Evolutionary conservation across 345 rosid genomes (phyloP), one percentile per base, ranked within the genome.

Genomic region (Arabis alpina): DNA sequence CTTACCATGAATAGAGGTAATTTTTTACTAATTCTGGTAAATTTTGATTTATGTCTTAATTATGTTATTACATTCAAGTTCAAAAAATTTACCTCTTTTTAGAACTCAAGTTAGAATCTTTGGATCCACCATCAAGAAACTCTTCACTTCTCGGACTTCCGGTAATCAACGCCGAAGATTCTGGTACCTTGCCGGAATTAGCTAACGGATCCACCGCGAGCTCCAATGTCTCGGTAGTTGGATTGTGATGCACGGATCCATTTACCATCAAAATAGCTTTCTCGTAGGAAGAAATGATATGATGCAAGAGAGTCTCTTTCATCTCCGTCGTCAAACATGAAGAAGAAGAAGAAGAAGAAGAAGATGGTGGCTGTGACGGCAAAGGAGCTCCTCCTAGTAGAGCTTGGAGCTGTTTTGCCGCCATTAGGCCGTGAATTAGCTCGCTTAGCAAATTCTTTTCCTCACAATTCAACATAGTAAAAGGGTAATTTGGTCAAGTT

Each of bases 141-240:
- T 82, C 88, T 10, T 88, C 90, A 19, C 93, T 83, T 70, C 36
- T 58, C 6, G 91, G 89, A 68, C 94, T 93, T 45, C 80, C 86
- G 6, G 71, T 81, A 16, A 76, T 76, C 55, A 93, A 87, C 6
- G 68, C 27, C 0, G 97, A 87, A 23, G 92, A 87, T 54, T n/a
- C n/a, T 0, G 86, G 82, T 36, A 81, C 69, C 28, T 68, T 78
- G 0, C 73, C 50, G 16, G 62, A 14, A 0, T 7, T 8, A 39
- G 43, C 15, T 10, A 57, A 43, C 0, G 66, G 4, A 23, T 42
- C 40, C 10, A 7, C 55, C 6, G 59, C 71, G 13, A 43, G 9
- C 8, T 61, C 48, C 34, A 41, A 15, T 27, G 10, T 44, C 24
- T 51, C 68, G 5, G n/a, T 34, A 30, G 39, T 54, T 36, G 42